Percentiles rank a stretch among this genome's conserved stretches.
These are phyloP conservation scores for Quercus bicolor DNA, from an alignment of 306 rosid species.

Conservation along the genomic window DNA sequence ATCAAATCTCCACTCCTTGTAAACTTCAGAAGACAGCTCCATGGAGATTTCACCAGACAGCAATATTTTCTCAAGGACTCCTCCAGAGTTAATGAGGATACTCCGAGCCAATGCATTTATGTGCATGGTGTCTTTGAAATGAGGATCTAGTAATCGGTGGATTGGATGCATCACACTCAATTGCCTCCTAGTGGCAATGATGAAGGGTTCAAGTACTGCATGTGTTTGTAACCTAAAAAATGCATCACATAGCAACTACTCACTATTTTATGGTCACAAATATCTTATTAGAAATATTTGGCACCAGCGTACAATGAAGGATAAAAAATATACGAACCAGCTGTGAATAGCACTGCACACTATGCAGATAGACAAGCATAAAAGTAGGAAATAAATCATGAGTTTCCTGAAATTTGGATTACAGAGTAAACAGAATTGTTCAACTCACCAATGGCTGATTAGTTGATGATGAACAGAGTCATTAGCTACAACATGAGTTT, in stretches of 20 bases:
- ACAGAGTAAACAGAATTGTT: conserved; percentile 11
- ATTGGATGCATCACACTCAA: conserved; percentile 75
- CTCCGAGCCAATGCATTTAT: conserved; percentile 54
- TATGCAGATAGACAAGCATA: not conserved
- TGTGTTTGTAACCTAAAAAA: conserved; percentile 58
- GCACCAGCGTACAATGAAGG: too few relatives aligned
- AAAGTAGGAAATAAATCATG: not conserved
- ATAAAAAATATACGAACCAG: too few relatives aligned
- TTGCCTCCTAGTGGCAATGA: conserved; percentile 73
- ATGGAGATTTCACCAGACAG: conserved; percentile 59
- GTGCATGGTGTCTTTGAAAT: conserved; percentile 73
- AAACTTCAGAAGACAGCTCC: conserved; percentile 59
- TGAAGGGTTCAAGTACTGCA: conserved; percentile 80
- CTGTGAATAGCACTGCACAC: conserved; percentile 1
- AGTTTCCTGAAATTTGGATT: not conserved
- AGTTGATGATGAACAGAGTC: conserved; percentile 62
- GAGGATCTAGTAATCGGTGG: conserved; percentile 58
- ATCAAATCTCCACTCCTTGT: conserved; percentile 67
- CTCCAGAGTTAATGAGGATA: conserved; percentile 53
- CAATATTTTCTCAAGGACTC: conserved; percentile 52
- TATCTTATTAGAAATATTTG: not conserved
- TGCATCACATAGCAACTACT: not conserved
- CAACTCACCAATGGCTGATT: conserved; percentile 68
- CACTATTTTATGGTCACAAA: not conserved
- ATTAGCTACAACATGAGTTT: conserved; percentile 70